Conservation (phyloP, 2,329 filamentous ascomycete genomes). For the Cryphonectria nitschkei region DNA sequence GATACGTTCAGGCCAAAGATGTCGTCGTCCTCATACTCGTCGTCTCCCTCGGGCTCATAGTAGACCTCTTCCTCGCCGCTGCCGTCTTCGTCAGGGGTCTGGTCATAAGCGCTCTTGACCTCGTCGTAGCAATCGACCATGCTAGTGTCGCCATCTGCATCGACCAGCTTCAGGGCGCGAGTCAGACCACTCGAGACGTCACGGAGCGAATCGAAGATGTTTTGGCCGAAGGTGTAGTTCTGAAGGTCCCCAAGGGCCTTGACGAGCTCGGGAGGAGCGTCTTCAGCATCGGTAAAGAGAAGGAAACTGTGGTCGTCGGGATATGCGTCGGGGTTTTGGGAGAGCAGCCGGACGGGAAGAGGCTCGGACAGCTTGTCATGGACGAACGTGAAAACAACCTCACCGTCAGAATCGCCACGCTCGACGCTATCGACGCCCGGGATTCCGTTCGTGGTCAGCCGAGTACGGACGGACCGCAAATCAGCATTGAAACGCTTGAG, state of each 20-base stretch:
- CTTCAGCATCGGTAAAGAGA: conserved; percentile 47
- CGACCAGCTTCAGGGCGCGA: neutral
- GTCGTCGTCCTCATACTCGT: conserved; percentile 39
- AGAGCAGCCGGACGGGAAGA: conserved; percentile 45
- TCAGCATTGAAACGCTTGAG: conserved; percentile 68
- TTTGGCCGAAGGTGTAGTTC: conserved; percentile 47
- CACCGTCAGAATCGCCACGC: conserved; percentile 71
- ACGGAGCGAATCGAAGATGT: conserved; percentile 52
- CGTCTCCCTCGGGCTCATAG: conserved; percentile 29
- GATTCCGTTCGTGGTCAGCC: conserved; percentile 41
- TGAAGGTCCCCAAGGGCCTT: conserved; percentile 49
- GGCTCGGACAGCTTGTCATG: conserved; percentile 34
- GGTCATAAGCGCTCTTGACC: conserved; percentile 31
- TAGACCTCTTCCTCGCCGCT: conserved; percentile 29
- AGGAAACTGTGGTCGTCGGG: conserved; percentile 45
- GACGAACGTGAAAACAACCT: conserved; percentile 64
- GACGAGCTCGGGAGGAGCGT: conserved; percentile 35
- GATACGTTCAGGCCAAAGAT: conserved; percentile 37
- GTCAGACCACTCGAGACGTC: conserved; percentile 43
- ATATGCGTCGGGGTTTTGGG: conserved; percentile 43
- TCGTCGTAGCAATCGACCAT: conserved; percentile 39
- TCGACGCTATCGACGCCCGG: conserved; percentile 54
- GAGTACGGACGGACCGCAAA: conserved; percentile 46
- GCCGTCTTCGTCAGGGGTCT: conserved; percentile 30
- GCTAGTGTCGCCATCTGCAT: neutral